Percentiles rank a stretch among this genome's conserved stretches.
phyloP scores from a whole-genome alignment of 2,329 filamentous ascomycete species.

The Colletotrichum sp. region DNA sequence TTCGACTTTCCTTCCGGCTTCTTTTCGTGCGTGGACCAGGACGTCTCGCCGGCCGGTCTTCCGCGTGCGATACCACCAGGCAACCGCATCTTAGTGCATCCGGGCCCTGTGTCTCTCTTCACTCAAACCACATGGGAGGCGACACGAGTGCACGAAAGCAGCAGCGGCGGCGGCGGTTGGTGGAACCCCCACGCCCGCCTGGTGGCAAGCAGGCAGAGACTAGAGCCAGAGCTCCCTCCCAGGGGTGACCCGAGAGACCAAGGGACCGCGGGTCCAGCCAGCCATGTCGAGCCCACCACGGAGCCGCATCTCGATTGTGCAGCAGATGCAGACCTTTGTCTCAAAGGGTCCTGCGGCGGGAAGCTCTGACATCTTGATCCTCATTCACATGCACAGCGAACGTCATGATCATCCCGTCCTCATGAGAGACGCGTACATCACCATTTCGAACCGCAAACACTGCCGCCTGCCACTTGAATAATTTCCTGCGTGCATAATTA shows the following conservation, averaged over 20 bases:
- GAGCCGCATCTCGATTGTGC: constrained; percentile 11
- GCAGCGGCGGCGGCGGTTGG: neutral
- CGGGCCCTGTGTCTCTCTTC: neutral
- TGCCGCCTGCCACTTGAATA: neutral
- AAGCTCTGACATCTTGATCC: constrained; percentile 3
- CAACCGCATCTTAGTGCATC: neutral
- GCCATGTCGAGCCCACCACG: neutral
- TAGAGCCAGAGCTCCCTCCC: neutral
- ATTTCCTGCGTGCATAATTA: neutral
- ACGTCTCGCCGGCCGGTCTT: neutral
- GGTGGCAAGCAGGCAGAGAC: neutral
- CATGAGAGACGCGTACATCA: neutral
- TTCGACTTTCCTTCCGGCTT: constrained; percentile 9
- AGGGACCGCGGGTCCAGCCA: neutral
- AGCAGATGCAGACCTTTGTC: neutral
- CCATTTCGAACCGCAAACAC: neutral
- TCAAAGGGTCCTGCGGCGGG: neutral
- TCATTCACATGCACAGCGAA: constrained; percentile 13
- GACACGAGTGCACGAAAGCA: neutral
- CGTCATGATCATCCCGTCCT: constrained; percentile 13
- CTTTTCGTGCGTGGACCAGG: constrained; percentile 19
- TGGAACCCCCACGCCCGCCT: constrained; percentile 12
- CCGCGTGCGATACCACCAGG: neutral
- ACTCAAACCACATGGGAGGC: neutral
- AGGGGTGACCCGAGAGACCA: neutral